Conservation (phyloP, 1,139 yeast genomes). For the Nakaseomyces sp. region DNA sequence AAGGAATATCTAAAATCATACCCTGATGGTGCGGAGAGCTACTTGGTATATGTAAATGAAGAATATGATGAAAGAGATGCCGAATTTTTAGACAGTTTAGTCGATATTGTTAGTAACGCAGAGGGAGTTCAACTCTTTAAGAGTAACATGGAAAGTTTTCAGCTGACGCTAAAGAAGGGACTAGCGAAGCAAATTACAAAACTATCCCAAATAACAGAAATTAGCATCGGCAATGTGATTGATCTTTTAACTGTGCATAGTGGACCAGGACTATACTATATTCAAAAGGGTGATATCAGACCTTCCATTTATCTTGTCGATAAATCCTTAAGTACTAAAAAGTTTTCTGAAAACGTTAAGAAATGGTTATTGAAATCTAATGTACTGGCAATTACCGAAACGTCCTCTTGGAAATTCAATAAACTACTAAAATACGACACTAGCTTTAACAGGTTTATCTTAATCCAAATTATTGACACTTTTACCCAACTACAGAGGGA, state of each 20-base stretch:
- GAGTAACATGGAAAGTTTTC: not conserved
- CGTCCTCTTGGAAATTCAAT: slow-evolving; percentile 1
- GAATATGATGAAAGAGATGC: not conserved
- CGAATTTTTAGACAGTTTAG: not conserved
- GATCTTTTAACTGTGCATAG: not conserved
- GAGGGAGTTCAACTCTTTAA: not conserved
- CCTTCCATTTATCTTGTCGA: not conserved
- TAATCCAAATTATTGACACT: not conserved
- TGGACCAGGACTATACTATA: not conserved
- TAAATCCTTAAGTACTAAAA: not conserved
- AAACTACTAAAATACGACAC: not conserved
- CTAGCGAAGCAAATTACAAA: not conserved
- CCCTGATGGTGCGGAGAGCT: not conserved
- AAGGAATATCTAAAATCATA: not conserved
- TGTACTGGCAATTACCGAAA: not conserved
- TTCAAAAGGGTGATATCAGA: slow-evolving; percentile 1
- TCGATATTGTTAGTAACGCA: slow-evolving; percentile 1
- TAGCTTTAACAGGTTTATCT: not conserved
- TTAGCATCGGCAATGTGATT: too few species aligned
- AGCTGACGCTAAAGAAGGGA: not conserved
- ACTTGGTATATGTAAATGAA: not conserved
- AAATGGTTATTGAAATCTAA: not conserved
- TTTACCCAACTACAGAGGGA: not conserved
- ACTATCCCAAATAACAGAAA: too few species aligned
- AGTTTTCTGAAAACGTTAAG: not conserved